Evolutionary conservation across 2,329 filamentous ascomycete genomes (phyloP).

Genomic region (Pseudogymnoascus sp.): DNA sequence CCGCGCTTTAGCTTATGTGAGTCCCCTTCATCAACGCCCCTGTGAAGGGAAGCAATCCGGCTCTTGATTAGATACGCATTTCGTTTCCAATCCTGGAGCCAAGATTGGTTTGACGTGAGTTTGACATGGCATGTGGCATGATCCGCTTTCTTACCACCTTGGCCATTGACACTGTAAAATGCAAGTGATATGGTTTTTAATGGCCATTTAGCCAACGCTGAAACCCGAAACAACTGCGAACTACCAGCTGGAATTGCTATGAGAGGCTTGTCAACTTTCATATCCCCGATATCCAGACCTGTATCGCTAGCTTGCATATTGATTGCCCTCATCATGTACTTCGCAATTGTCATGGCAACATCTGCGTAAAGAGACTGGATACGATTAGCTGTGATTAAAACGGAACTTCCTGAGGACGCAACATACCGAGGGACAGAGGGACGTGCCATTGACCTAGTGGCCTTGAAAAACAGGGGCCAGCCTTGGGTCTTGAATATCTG

Average conservation of each 20-base stretch:
- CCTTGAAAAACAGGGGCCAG: conserved; percentile 40
- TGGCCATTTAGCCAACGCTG: conserved; percentile 38
- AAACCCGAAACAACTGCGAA: conserved; percentile 40
- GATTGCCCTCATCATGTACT: conserved; percentile 44
- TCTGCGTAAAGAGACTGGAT: conserved; percentile 46
- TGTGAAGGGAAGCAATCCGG: conserved; percentile 30
- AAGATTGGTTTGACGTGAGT: conserved; percentile 40
- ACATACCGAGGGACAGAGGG: conserved; percentile 35
- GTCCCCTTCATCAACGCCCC: conserved; percentile 34
- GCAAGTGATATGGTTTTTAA: conserved; percentile 37
- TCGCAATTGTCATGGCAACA: conserved; percentile 49
- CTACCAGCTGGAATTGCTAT: conserved; percentile 32
- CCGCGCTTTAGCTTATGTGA: conserved; percentile 35
- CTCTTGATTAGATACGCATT: conserved; percentile 45
- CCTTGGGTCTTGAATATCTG: conserved; percentile 34
- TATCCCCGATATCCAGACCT: conserved; percentile 42
- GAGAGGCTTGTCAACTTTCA: conserved; percentile 48
- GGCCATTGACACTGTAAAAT: conserved; percentile 40
- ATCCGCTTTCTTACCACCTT: conserved; percentile 40
- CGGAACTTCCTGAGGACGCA: neutral
- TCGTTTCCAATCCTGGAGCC: conserved; percentile 45
- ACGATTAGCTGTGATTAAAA: neutral
- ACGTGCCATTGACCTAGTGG: conserved; percentile 50
- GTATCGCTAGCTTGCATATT: neutral
- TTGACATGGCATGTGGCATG: conserved; percentile 42